A percentile compares a stretch with the other conserved stretches of the same genome.
Evolutionary conservation across 2,329 filamentous ascomycete genomes (phyloP).

Genomic region (Botrytis deweyae): DNA sequence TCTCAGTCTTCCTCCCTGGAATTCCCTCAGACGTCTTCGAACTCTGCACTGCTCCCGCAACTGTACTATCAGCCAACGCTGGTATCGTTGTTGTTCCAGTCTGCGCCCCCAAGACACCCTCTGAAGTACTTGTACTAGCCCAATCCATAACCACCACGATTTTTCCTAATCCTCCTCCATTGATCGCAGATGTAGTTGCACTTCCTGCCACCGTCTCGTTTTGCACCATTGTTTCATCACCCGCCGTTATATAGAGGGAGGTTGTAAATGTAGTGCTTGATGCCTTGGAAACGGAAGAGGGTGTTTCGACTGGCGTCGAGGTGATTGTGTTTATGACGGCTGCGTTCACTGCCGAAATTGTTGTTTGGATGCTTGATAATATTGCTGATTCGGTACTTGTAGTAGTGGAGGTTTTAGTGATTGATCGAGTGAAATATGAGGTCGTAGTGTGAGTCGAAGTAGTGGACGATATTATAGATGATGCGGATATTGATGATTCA

Average conservation of each 20-base stretch:
- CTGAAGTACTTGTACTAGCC: not conserved
- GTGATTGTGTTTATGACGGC: not conserved
- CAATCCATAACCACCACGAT: constrained; percentile 19
- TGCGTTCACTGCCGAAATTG: not conserved
- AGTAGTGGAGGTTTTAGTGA: not conserved
- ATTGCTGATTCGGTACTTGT: not conserved
- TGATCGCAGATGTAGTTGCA: not conserved
- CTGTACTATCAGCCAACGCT: not conserved
- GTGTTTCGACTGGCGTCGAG: not conserved
- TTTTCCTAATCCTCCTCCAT: not conserved
- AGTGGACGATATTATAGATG: not conserved
- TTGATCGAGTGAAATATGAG: not conserved
- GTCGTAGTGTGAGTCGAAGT: not conserved
- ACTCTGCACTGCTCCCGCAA: not conserved
- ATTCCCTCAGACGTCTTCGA: not conserved
- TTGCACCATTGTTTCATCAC: not conserved
- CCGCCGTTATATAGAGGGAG: not conserved
- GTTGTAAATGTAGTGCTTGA: not conserved
- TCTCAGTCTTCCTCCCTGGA: too few relatives aligned
- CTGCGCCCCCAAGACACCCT: not conserved
- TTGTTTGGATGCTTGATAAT: not conserved
- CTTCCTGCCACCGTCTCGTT: not conserved
- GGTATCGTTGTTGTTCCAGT: not conserved
- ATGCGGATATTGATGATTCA: not conserved
- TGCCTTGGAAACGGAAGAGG: not conserved